Evolutionary conservation across 768 basidiomycete genomes (phyloP), one percentile per base, ranked within the genome.

Genomic region (Trametes maxima): DNA sequence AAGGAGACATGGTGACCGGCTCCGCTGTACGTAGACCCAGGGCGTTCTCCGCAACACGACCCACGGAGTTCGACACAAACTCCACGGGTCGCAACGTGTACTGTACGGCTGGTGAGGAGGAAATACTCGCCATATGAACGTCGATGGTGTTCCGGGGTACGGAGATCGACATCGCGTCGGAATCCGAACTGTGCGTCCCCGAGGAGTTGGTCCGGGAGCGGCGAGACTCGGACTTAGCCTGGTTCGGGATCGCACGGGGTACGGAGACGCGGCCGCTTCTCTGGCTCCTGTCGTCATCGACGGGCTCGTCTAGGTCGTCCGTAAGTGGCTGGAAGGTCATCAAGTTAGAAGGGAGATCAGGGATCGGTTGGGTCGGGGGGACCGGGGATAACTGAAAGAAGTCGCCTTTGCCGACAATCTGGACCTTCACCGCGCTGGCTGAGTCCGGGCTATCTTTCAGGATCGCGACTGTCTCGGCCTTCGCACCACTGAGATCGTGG

Each of bases 111-210:
- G 71, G 68, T 17, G 71, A 70, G 8, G 69, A 68, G 19, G 70
- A 72, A 51, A 65, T 67, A 55, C 69, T 67, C 1, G 63, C 68
- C 70, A 72, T 72, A 42, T 68, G 68, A 2, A 72, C 64, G 64
- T 72, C 70, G n/a, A 65, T 45, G 3, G 57, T 54, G n/a, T 57
- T 59, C 36, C 69, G 66, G 3, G 70, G 69, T 5, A 70, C 42
- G 4, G 70, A 72, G 17, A 67, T 67, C 2, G 69, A 54, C 54
- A 67, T 55, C 43, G 58, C 54, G 17, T 62, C 59, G 14, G 56
- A 62, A 25, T 67, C 68, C 17, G 49, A 47, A 19, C 54, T 52
- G 49, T 47, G 44, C 19, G 66, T 60, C 6, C 64, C 49, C 0
- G 69, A 69, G 12, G 68, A 64, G 54, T 49, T 63, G 59, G 65